Percentiles rank a stretch among this genome's conserved stretches.
Evolutionary conservation across 2,329 filamentous ascomycete species (phyloP).

Genomic region (Xylaria arbuscula): DNA sequence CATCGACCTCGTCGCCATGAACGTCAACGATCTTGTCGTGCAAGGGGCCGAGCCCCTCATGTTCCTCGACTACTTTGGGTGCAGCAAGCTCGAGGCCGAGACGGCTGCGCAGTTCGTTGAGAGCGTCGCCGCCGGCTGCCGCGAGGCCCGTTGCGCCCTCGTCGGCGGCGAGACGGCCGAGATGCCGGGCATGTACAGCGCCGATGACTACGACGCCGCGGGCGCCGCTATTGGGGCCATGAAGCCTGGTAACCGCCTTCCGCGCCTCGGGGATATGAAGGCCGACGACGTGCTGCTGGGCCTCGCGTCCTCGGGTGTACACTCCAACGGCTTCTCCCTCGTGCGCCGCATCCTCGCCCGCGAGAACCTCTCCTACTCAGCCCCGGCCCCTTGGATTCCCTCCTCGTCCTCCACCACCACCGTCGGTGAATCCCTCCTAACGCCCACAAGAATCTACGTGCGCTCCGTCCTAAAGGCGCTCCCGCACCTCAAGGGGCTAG

Average conservation of each 20-base stretch:
- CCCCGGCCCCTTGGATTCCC: conserved; percentile 79
- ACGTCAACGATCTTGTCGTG: conserved; percentile 96
- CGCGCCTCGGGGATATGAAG: conserved; percentile 78
- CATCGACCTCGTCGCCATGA: conserved; percentile 98
- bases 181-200: conserved; percentile 94
- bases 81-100: conserved; percentile 83
- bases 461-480: conserved; percentile 77
- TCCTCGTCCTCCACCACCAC: conserved; percentile 35
- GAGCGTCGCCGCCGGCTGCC: conserved; percentile 89
- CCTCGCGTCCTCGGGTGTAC: conserved; percentile 84
- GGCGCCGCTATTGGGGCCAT: conserved; percentile 91
- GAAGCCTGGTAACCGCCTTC: conserved; percentile 74
- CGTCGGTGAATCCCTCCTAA: conserved; percentile 82
- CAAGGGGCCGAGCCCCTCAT: conserved; percentile 94
- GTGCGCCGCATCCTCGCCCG: conserved; percentile 87
- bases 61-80: conserved; percentile 98
- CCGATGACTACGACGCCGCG: conserved; percentile 91
- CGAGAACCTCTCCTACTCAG: conserved; percentile 76
- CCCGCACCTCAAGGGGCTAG: conserved; percentile 83
- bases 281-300: conserved; percentile 88
- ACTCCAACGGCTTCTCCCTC: conserved; percentile 98
- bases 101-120: conserved; percentile 87
- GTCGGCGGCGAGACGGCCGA: conserved; percentile 98
- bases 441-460: conserved; percentile 94
- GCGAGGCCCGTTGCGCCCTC: conserved; percentile 84